Conservation (phyloP, 345 rosid species). For the Citrus reticulata region DNA sequence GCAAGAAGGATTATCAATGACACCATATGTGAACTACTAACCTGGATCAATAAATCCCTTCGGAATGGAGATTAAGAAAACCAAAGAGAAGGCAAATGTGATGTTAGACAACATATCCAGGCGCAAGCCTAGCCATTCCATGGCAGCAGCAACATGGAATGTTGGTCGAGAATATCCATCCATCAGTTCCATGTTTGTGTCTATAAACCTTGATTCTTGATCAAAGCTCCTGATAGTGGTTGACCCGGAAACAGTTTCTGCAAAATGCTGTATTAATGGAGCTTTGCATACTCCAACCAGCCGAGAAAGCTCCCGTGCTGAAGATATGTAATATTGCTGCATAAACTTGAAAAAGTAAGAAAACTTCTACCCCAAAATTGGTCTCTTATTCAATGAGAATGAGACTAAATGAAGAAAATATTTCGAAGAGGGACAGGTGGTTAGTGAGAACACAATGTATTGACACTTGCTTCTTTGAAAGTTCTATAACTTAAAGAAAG, state of each 20-base stretch:
- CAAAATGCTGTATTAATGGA: conserved; percentile 78
- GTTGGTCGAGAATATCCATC: conserved; percentile 70
- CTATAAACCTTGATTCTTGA: conserved; percentile 59
- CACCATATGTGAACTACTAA: background rate
- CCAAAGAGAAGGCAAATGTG: background rate
- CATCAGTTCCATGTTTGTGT: conserved; percentile 44
- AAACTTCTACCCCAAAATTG: conserved; percentile 3
- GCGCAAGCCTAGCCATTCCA: conserved; percentile 6
- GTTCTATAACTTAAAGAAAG: background rate
- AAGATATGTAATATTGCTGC: conserved; percentile 13
- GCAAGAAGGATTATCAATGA: background rate
- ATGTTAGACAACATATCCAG: background rate
- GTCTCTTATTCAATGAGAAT: background rate
- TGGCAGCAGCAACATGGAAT: conserved; percentile 41
- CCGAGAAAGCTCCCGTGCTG: conserved; percentile 67
- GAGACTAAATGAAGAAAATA: background rate
- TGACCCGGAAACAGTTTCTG: conserved; percentile 71
- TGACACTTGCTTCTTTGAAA: background rate
- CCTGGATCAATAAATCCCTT: background rate
- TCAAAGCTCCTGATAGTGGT: conserved; percentile 74
- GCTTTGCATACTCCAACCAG: conserved; percentile 78
- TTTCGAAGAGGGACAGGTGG: too few relatives aligned
- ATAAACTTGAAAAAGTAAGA: background rate
- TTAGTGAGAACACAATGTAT: background rate
- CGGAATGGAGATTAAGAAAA: background rate